A percentile compares a stretch with the other conserved stretches of the same genome.
Conservation (phyloP, 495 filamentous ascomycete species). For the Aspergillus indologenus region DNA sequence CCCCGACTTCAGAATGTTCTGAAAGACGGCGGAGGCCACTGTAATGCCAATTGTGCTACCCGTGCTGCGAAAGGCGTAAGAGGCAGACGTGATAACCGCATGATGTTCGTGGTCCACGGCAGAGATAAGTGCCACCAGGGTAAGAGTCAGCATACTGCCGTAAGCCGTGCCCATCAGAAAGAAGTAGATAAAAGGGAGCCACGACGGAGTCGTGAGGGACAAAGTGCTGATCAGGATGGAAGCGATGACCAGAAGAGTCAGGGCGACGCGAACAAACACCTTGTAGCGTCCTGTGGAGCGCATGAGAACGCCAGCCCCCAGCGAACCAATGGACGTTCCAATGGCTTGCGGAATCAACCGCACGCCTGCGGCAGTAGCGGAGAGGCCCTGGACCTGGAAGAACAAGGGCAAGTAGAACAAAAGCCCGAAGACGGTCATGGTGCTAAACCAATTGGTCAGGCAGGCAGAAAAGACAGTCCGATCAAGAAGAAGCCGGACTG, state of each 20-base stretch:
- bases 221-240: constrained; percentile 53
- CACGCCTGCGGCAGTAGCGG: constrained; percentile 66
- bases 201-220: constrained; percentile 52
- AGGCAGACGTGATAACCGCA: constrained; percentile 80
- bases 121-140: constrained; percentile 73
- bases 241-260: constrained; percentile 52
- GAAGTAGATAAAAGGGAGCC: constrained; percentile 66
- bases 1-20: constrained; percentile 57
- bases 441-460: constrained; percentile 69
- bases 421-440: constrained; percentile 50
- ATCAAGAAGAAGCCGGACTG: constrained; percentile 70
- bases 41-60: constrained; percentile 83
- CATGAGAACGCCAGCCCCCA: constrained; percentile 73
- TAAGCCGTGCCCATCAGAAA: constrained; percentile 67
- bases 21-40: constrained; percentile 72
- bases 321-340: constrained; percentile 67
- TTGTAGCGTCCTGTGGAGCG: constrained; percentile 71
- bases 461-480: constrained; percentile 73
- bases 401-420: constrained; percentile 81
- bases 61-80: constrained; percentile 77
- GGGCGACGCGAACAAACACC: constrained; percentile 50
- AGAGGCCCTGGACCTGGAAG: constrained; percentile 72
- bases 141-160: constrained; percentile 75
- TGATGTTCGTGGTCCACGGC: constrained; percentile 80
- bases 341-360: constrained; percentile 64